Conservation (phyloP, 352 stramenopile genomes). For the Phytophthora syringae region DNA sequence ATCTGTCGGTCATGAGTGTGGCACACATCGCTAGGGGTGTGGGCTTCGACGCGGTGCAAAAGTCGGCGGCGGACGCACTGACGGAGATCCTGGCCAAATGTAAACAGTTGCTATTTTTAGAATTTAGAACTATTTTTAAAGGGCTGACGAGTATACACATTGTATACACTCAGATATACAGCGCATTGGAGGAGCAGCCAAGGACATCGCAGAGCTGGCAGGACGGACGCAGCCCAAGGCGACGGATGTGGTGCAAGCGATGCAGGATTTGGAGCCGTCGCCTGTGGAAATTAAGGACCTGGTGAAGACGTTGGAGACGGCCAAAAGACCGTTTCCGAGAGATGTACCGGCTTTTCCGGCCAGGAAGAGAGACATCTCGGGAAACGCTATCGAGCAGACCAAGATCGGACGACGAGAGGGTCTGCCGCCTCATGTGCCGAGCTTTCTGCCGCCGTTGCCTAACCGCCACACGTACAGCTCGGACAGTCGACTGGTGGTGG, state of each 20-base stretch:
- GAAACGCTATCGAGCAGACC: constrained; percentile 58
- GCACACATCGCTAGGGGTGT: constrained; percentile 55
- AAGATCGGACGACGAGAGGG: constrained; percentile 64
- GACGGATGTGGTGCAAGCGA: constrained; percentile 53
- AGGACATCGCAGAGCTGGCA: constrained; percentile 63
- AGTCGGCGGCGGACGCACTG: constrained; percentile 54
- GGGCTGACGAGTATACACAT: not conserved
- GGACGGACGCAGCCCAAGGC: constrained; percentile 57
- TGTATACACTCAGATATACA: constrained; percentile 49
- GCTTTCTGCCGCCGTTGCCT: constrained; percentile 57
- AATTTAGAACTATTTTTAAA: constrained; percentile 10
- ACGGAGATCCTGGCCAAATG: constrained; percentile 63
- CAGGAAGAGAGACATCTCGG: constrained; percentile 53
- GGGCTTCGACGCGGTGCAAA: constrained; percentile 63
- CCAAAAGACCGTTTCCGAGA: constrained; percentile 58
- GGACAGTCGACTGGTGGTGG: constrained; percentile 57
- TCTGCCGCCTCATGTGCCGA: constrained; percentile 54
- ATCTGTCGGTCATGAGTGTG: constrained; percentile 57
- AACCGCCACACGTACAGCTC: constrained; percentile 70
- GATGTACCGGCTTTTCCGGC: constrained; percentile 61
- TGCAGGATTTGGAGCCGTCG: constrained; percentile 52
- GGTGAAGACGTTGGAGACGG: constrained; percentile 58
- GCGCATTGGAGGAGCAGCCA: constrained; percentile 49
- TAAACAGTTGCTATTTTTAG: constrained; percentile 27
- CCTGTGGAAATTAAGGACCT: constrained; percentile 57